Base-by-base conservation (phyloP, 2,329 filamentous ascomycete species). In the Dactylellina parvicollis region DNA sequence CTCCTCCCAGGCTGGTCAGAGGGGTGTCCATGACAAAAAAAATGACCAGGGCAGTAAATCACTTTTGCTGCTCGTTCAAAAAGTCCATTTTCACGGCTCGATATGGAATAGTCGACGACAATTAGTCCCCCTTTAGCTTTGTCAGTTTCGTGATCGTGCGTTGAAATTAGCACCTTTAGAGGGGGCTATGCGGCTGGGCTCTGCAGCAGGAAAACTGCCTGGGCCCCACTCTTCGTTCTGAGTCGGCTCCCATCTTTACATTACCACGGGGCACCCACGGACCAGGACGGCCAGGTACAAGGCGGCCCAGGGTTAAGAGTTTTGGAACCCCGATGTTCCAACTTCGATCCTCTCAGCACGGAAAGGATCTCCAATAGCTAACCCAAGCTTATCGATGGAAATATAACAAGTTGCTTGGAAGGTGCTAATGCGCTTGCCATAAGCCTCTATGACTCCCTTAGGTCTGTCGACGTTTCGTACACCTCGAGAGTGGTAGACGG, bases 101-200 rank as follows among this genome's bases (percentile, higher is more conserved):
- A 72, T 52, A 18, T 10, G 52, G 50, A 57, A 34, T 59, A 46
- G 64, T 69, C 4, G 28, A 44, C 18, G 22, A 44, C 16, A 14
- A n/a, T 47, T 49, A 34, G 26, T 60, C 20, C 38, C 52, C 59
- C 67, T 50, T 65, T 57, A 64, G 50, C 50, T 65, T 52, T 59
- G 59, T 50, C 57, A 60, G 54, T 65, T 72, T 73, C 60, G 46
- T 56, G 52, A 60, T 49, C 61, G 36, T 65, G 54, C 38, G 60
- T 73, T 73, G 60, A 73, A 73, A 73, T 73, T 73, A 66, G 52
- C 40, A 60, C 54, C 60, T 40, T 56, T 46, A 42, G 62, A 59
- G 50, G 54, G 50, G 69, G 69, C 69, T 66, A 73, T 66, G 69
- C 60, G 60, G 52, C 40, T 64, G 42, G 67, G 60, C 60, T 73